Conservation (phyloP, 2,329 filamentous ascomycete species). For the Aspergillus calidoustus region DNA sequence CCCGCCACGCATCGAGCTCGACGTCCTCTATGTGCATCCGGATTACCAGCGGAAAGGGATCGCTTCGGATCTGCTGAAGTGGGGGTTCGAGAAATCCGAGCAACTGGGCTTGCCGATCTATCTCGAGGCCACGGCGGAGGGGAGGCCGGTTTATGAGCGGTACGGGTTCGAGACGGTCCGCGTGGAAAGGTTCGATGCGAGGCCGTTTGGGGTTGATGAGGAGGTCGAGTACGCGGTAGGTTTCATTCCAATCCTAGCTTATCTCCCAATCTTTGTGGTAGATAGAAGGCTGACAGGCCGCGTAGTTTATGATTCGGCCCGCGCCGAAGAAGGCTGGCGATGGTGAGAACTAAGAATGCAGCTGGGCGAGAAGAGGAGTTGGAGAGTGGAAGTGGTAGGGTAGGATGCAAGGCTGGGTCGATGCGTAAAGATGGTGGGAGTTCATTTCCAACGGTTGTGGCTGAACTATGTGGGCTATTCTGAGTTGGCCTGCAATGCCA, state of each 20-base stretch:
- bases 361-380: too few species aligned
- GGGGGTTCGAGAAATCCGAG: slow-evolving; percentile 3
- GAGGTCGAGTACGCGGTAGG: neutral
- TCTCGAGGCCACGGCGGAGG: slow-evolving; percentile 13
- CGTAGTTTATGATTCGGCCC: slow-evolving; percentile 11
- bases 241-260: neutral
- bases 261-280: neutral
- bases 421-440: too few species aligned
- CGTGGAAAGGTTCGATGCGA: neutral
- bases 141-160: slow-evolving; percentile 13
- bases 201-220: neutral
- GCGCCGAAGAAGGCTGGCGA: slow-evolving; percentile 20
- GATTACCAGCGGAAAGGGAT: slow-evolving; percentile 8
- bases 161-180: slow-evolving; percentile 24
- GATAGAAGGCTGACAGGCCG: neutral
- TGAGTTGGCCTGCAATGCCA: too few species aligned
- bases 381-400: too few species aligned
- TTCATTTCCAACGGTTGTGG: too few species aligned
- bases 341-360: too few species aligned
- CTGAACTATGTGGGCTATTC: too few species aligned
- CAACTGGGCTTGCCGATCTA: neutral
- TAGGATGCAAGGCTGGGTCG: too few species aligned
- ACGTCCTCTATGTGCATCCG: slow-evolving; percentile 10
- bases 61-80: slow-evolving; percentile 1
- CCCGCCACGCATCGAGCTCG: neutral